A percentile compares a stretch with the other conserved stretches of the same genome.
Evolutionary conservation across 139 green algal species (phyloP).

Genomic region (Tetraselmis chui): DNA sequence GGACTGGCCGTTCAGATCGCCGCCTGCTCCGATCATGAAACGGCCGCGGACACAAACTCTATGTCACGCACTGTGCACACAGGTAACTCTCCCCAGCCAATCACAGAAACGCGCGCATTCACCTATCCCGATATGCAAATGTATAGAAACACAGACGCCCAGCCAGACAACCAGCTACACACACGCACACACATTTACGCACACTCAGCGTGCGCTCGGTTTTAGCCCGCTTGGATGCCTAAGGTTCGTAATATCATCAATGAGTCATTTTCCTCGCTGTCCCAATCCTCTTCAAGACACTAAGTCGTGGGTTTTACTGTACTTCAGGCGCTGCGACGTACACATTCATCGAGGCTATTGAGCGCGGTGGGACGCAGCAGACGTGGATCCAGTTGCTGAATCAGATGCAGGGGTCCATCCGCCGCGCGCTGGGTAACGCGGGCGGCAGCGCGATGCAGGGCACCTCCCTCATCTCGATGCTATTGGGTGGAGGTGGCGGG

Average conservation of each 20-base stretch:
- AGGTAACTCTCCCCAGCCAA: too few relatives aligned
- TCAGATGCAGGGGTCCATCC: constrained; percentile 23
- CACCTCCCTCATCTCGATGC: neutral
- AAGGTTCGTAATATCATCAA: too few relatives aligned
- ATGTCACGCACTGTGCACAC: constrained; percentile 1
- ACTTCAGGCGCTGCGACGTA: constrained; percentile 32
- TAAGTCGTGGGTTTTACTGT: constrained; percentile 1
- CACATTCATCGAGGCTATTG: constrained; percentile 27
- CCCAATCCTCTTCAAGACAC: too few relatives aligned
- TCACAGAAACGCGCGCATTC: too few relatives aligned
- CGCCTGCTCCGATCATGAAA: constrained; percentile 23
- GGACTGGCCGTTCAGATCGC: constrained; percentile 27
- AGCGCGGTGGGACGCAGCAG: neutral
- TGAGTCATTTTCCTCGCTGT: neutral
- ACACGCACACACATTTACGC: too few relatives aligned
- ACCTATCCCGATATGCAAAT: too few relatives aligned
- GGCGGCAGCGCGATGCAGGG: neutral
- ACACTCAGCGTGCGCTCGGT: too few relatives aligned
- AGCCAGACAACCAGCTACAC: too few relatives aligned
- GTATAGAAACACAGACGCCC: too few relatives aligned
- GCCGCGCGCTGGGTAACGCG: neutral
- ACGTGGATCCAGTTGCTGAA: constrained; percentile 9
- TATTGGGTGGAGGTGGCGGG: neutral
- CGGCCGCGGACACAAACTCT: constrained; percentile 15
- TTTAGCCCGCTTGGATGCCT: too few relatives aligned